A percentile compares a stretch with the other conserved stretches of the same genome.
Conservation (phyloP, 2,329 filamentous ascomycete genomes). For the Daldinia eschscholtzii region DNA sequence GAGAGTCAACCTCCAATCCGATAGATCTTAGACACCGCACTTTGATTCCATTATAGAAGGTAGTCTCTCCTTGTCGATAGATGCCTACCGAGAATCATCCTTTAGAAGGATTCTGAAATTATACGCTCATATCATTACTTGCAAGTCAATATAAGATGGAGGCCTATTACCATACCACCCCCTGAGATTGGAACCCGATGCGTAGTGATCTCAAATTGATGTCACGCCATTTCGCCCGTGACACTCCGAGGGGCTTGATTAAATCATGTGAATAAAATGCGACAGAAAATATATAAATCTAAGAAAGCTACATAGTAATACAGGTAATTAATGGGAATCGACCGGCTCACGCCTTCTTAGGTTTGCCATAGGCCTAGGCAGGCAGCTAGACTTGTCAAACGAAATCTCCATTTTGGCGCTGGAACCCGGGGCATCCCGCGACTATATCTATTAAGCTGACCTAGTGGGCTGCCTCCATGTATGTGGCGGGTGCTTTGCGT, state of each 20-base stretch:
- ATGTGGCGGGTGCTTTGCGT: background rate
- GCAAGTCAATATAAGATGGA: conserved; percentile 10
- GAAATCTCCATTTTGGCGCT: conserved; percentile 2
- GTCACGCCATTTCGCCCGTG: background rate
- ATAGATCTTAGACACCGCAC: conserved; percentile 4
- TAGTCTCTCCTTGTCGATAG: conserved; percentile 1
- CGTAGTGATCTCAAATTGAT: conserved; percentile 4
- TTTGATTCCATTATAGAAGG: conserved; percentile 14
- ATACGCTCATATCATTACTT: conserved; percentile 6
- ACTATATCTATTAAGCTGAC: background rate
- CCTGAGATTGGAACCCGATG: background rate
- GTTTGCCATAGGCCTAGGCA: conserved; percentile 13
- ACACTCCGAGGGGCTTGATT: background rate
- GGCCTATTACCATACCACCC: conserved; percentile 10
- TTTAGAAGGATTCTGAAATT: conserved; percentile 19
- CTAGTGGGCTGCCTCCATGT: background rate
- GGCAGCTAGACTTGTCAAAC: conserved; percentile 11
- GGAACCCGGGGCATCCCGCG: conserved; percentile 5
- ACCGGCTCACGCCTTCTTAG: conserved; percentile 5
- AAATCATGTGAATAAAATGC: background rate
- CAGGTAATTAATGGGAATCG: background rate
- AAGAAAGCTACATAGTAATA: background rate
- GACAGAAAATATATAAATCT: conserved; percentile 10
- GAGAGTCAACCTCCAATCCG: conserved; percentile 5
- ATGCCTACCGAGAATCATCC: conserved; percentile 2